Conservation (phyloP, 441 rosid species). For the Erodium moschatum region DNA sequence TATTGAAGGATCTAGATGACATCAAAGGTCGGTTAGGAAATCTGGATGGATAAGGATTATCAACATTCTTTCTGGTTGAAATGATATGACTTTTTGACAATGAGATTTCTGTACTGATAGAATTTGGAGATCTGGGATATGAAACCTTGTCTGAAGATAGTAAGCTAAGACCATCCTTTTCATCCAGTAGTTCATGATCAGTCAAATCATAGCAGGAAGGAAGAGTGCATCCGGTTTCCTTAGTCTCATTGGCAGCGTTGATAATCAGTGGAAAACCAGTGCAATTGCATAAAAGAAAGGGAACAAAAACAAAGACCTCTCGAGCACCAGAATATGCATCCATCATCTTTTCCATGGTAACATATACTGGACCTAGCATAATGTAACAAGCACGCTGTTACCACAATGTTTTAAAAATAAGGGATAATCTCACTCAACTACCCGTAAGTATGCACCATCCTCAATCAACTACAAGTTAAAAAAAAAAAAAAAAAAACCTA, state of each 20-base stretch:
- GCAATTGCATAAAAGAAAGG: constrained; percentile 76
- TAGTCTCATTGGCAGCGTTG: constrained; percentile 47
- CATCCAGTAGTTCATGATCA: constrained; percentile 42
- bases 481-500: too few species aligned
- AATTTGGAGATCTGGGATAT: constrained; percentile 26
- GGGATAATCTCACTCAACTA: too few species aligned
- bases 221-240: constrained; percentile 39
- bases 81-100: constrained; percentile 35
- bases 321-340: constrained; percentile 87
- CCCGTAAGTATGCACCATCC: too few species aligned
- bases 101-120: constrained; percentile 29
- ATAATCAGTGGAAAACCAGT: constrained; percentile 67
- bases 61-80: constrained; percentile 27
- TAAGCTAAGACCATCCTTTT: constrained; percentile 62
- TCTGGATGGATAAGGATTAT: constrained; percentile 27
- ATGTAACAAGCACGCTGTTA: constrained; percentile 18
- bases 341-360: constrained; percentile 69
- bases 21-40: constrained; percentile 32
- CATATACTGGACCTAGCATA: constrained; percentile 58
- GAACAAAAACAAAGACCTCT: constrained; percentile 67
- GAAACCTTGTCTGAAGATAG: constrained; percentile 44
- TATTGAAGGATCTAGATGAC: constrained; percentile 27
- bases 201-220: constrained; percentile 68
- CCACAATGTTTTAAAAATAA: constrained; percentile 10
- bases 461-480: too few species aligned